Base-by-base conservation (phyloP, 116 monocot genomes). In the Cymodocea nodosa region DNA sequence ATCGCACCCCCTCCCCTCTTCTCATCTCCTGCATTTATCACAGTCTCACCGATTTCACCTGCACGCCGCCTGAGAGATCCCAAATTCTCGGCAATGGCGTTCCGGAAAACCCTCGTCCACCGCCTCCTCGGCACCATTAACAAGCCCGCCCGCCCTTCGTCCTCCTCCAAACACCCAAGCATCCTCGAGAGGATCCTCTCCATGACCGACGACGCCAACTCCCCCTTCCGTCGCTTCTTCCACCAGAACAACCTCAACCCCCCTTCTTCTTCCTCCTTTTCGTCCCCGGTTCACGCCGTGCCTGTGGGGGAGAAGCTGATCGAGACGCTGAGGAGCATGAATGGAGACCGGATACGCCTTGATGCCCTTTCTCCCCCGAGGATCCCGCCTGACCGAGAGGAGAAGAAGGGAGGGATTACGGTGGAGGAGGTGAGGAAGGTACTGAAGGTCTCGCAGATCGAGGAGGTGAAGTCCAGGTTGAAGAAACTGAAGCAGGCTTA, bases 401-500 rank as follows among this genome's bases (percentile, higher is more conserved):
- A 49, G 22, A 61, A 36, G 51, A 16, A 16, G 6, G 15, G 55
- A n/a, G 4, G 49, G 51, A 60, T 77, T 7, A 53, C 82, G 48
- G 73, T 64, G 68, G 77, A 60, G 71, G 81, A 78, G 75, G 70
- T 65, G 24, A 77, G 72, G 75, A 80, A 80, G 66, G 70, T 74
- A 36, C 24, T 70, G 66, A 40, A 75, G 36, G 74, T 67, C 8
- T 66, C 70, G n/a, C 52, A 71, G 64, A 64, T 76, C 76, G 85
- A 76, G 74, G 79, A 59, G 18, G 78, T 68, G 49, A 66, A 76
- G 65, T 49, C 61, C 71, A 73, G 69, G 71, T 67, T 85, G 34
- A 54, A 73, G 60, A 52, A 13, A 7, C 44, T 57, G 9, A 9
- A 5, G 34, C 22, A 69, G 76, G 63, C 23, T 52, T 75, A 70